Evolutionary conservation across 495 filamentous ascomycete genomes (phyloP), one percentile per base, ranked within the genome.

Genomic region (Aspergillus olivimuriae): DNA sequence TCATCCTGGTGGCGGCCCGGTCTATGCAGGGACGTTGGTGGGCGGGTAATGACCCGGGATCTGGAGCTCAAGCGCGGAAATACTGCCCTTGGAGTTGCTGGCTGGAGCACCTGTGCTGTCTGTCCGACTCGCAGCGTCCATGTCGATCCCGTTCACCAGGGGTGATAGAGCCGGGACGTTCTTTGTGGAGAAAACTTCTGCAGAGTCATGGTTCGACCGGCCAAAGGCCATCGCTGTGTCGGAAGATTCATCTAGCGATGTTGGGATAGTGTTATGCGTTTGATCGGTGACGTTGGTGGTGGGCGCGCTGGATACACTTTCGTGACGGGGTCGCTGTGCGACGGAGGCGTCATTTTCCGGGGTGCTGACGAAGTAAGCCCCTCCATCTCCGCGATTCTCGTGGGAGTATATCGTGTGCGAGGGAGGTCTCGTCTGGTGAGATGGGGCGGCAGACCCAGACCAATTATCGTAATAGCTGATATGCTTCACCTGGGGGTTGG

Each of bases 391-490:
- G 11, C 24, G 6, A 11, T 11, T 28, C 6, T 28, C 6, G 6
- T 6, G 24, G 24, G 5, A 5, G 11, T 28, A 28, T 5, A 28
- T 28, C 6, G 6, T 28, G 24, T 11, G 24, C 5, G 5, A 11
- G 24, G 24, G 24, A 5, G 5, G 24, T 5, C 24, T 28, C 5
- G 5, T 5, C 11, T 28, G 6, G 24, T 6, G 6, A 11, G 24
- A 28, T 28, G 24, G 24, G 24, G 6, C 11, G 5, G 6, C 24
- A 28, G 24, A 11, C 11, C 24, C 24, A 11, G 24, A 28, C 66
- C 65, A 76, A 21, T 62, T 63, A 1, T 68, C 68, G 34, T 72
- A 69, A 35, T 66, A 66, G 48, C 55, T 62, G 44, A 28, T 28
- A 28, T 28, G 24, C 11, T 28, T 28, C 24, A 6, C 24, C n/a